Base-by-base conservation (phyloP, 139 green algal genomes). In the Haematococcus lacustris region DNA sequence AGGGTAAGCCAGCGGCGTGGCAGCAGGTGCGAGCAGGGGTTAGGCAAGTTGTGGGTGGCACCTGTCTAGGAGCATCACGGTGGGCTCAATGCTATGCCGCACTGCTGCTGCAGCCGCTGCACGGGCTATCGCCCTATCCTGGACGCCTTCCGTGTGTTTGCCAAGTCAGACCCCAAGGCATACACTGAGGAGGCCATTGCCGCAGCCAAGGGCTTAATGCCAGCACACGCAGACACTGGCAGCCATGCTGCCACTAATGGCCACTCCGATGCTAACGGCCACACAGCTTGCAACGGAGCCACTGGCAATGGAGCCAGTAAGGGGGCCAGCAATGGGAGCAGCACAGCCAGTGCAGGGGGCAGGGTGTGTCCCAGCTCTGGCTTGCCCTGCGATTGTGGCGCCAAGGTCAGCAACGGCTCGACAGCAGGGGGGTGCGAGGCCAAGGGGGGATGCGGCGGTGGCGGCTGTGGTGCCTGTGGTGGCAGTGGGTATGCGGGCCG, bases 71-170 rank as follows among this genome's bases (percentile, higher is more conserved):
- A n/a, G n/a, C n/a, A n/a, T n/a, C n/a, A n/a, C n/a, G n/a, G n/a
- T n/a, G n/a, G n/a, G n/a, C n/a, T n/a, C n/a, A n/a, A n/a, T 53
- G 43, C 43, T 17, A 53, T 53, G 43, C 43, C 17, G 43, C 17
- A 17, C 43, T 53, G 43, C 35, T 25, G 38, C 43, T n/a, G n/a
- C 80, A 91, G 89, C 78, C 89, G 94, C 38, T 98, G 94, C 79
- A 98, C 94, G 0, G 94, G 94, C 17, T 98, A 98, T 79, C 82
- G 94, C 1, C 94, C 94, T 21, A 98, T 98, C 71, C 76, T 98
- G 38, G 93, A 98, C 60, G 94, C 94, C 28, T 98, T 98, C 85
- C 87, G 86, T 47, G 73, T 82, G 0, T 98, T 98, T 85, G 90
- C 93, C 34, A 93, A 91, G 69, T 51, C 64, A 39, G 77, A 85